Evolutionary conservation across 2,329 filamentous ascomycete genomes (phyloP).

Genomic region (Fusarium cyanostomum): DNA sequence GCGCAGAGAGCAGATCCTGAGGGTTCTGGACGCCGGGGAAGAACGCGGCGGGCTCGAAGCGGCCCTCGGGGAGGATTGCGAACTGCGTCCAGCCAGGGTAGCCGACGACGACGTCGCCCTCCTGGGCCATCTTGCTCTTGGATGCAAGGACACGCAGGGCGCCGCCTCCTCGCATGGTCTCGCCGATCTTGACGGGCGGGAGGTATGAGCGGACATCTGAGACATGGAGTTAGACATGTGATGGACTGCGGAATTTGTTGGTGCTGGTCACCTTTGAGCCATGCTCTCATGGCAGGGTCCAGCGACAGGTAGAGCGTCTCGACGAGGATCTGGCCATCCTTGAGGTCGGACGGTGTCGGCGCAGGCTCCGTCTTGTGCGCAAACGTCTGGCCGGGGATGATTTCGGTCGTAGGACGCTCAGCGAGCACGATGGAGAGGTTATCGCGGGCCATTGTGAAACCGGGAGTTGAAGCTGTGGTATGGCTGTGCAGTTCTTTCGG

Average conservation of each 20-base stretch:
- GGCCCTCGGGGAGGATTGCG: constrained; percentile 64
- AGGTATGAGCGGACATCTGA: constrained; percentile 67
- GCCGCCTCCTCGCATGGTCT: constrained; percentile 71
- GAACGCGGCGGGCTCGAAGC: constrained; percentile 53
- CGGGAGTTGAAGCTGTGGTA: not conserved
- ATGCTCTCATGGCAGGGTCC: constrained; percentile 80
- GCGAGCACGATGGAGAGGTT: constrained; percentile 67
- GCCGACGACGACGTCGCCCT: constrained; percentile 67
- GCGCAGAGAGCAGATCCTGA: constrained; percentile 69
- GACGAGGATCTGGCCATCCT: constrained; percentile 72
- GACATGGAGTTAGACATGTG: not conserved
- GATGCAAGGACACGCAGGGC: constrained; percentile 71
- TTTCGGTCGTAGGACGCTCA: constrained; percentile 67
- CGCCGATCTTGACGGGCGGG: constrained; percentile 73
- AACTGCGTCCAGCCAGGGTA: constrained; percentile 73
- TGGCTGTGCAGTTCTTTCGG: not conserved
- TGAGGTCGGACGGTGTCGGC: constrained; percentile 61
- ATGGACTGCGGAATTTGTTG: not conserved
- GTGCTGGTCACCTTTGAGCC: constrained; percentile 64
- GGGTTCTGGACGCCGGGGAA: constrained; percentile 54
- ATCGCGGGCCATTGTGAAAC: constrained; percentile 52
- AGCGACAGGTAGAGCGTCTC: constrained; percentile 72
- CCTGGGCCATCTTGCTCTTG: constrained; percentile 62
- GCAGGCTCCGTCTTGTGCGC: constrained; percentile 59
- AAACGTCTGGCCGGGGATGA: constrained; percentile 75